Conservation (phyloP, 192 early-diverging fungal genomes). For the Umbelopsis ramanniana region DNA sequence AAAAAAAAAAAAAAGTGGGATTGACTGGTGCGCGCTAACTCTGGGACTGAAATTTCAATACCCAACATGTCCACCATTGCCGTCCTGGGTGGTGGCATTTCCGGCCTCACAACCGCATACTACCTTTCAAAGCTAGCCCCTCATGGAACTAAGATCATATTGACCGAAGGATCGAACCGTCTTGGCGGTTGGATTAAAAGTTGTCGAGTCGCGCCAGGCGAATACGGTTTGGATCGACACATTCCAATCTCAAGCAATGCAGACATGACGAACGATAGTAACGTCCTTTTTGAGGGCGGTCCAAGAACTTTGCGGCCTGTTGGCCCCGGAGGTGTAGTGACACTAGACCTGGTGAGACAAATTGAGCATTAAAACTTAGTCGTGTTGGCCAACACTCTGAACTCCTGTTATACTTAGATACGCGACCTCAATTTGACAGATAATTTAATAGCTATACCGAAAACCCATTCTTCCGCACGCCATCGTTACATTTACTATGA, state of each 20-base stretch:
- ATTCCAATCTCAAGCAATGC: neutral
- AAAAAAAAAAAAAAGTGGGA: no score
- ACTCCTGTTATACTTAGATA: slow-evolving; percentile 41
- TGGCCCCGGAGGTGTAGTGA: slow-evolving; percentile 67
- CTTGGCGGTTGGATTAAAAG: slow-evolving; percentile 90
- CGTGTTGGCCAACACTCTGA: neutral
- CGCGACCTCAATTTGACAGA: slow-evolving; percentile 64
- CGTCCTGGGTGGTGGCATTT: slow-evolving; percentile 93
- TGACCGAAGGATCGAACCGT: slow-evolving; percentile 73
- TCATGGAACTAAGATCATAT: slow-evolving; percentile 56
- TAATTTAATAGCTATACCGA: slow-evolving; percentile 61
- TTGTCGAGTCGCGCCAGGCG: slow-evolving; percentile 45
- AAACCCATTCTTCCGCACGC: slow-evolving; percentile 70
- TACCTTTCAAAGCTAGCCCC: slow-evolving; percentile 62
- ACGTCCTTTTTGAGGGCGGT: slow-evolving; percentile 76
- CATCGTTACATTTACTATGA: slow-evolving; percentile 85
- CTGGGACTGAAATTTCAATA: neutral
- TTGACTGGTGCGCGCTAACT: no score
- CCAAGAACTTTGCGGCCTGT: slow-evolving; percentile 83
- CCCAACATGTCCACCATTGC: slow-evolving; percentile 42
- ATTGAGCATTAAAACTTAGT: no score
- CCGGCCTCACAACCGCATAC: slow-evolving; percentile 85
- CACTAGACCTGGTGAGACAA: slow-evolving; percentile 74
- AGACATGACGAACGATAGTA: slow-evolving; percentile 24
- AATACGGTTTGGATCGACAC: neutral